Conservation (phyloP, 179 eudicot genomes). For the Patellifolia procumbens region DNA sequence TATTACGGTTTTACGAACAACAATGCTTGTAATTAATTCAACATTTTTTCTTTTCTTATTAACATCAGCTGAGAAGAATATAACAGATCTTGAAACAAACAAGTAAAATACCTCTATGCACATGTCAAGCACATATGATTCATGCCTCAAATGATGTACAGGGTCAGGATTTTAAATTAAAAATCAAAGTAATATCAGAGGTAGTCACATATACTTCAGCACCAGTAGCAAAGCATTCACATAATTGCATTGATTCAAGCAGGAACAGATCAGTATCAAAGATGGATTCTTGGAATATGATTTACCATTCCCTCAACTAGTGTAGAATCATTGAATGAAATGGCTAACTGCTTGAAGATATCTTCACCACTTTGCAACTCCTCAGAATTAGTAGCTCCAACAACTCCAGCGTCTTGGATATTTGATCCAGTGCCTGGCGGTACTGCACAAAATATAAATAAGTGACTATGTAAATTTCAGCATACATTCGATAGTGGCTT, state of each 20-base stretch:
- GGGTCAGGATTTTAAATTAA: neutral
- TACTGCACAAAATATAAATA: conserved; percentile 35
- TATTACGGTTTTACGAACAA: neutral
- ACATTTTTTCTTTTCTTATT: neutral
- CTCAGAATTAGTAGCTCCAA: conserved; percentile 32
- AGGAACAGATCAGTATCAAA: neutral
- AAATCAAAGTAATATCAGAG: neutral
- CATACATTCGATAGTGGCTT: neutral
- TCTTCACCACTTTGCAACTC: conserved; percentile 44
- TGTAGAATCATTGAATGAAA: conserved; percentile 35
- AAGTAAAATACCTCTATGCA: neutral
- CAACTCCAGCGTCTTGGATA: conserved; percentile 29
- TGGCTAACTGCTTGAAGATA: conserved; percentile 37
- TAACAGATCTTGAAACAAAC: too few relatives aligned
- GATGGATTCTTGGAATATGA: neutral
- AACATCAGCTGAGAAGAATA: neutral
- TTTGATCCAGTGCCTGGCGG: conserved; percentile 34
- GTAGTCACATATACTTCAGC: neutral
- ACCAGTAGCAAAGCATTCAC: neutral
- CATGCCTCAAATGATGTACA: neutral
- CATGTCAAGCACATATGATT: neutral
- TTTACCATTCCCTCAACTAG: conserved; percentile 44
- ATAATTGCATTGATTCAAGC: neutral
- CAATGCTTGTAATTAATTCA: neutral
- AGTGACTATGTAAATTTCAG: neutral